These are phyloP conservation scores for Chionographis japonica DNA, from an alignment of 106 monocot genomes.

Conservation along the genomic window DNA sequence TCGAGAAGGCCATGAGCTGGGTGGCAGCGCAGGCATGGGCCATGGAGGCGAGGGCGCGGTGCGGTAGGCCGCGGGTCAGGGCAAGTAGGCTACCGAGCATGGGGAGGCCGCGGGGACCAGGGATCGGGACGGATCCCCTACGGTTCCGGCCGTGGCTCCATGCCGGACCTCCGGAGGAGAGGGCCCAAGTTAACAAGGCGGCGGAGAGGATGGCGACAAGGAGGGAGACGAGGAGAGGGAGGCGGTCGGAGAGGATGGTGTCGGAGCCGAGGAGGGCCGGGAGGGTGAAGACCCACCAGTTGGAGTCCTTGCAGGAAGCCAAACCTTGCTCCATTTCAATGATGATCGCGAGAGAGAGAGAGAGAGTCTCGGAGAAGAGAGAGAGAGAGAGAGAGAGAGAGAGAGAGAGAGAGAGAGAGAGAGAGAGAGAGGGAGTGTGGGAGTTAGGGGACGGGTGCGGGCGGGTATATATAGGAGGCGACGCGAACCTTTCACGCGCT, in stretches of 20 bases:
- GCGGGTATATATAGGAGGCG: too few species aligned
- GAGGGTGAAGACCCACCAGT: conserved; percentile 51
- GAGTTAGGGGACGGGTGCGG: too few species aligned
- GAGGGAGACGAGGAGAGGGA: conserved; percentile 13
- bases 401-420: too few species aligned
- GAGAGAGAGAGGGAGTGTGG: too few species aligned
- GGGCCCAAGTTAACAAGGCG: conserved; percentile 38
- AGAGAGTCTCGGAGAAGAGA: too few species aligned
- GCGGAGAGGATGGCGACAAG: conserved; percentile 24
- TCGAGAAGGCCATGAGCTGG: conserved; percentile 81
- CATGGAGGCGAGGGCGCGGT: conserved; percentile 43
- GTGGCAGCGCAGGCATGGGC: conserved; percentile 10
- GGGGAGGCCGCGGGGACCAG: conserved; percentile 73
- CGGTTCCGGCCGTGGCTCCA: conserved; percentile 39
- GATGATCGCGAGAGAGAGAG: too few species aligned
- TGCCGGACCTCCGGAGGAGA: conserved; percentile 52
- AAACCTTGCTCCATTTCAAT: too few species aligned
- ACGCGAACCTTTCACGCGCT: too few species aligned
- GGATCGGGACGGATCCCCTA: conserved; percentile 32
- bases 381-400: too few species aligned
- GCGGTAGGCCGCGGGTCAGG: conserved; percentile 43
- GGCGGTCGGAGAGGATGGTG: conserved; percentile 4
- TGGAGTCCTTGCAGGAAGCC: conserved; percentile 22
- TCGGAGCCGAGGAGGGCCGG: conserved; percentile 42
- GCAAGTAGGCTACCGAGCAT: conserved; percentile 69